phyloP scores from a whole-genome alignment of 2,329 filamentous ascomycete species.

The Penicillium freii region DNA sequence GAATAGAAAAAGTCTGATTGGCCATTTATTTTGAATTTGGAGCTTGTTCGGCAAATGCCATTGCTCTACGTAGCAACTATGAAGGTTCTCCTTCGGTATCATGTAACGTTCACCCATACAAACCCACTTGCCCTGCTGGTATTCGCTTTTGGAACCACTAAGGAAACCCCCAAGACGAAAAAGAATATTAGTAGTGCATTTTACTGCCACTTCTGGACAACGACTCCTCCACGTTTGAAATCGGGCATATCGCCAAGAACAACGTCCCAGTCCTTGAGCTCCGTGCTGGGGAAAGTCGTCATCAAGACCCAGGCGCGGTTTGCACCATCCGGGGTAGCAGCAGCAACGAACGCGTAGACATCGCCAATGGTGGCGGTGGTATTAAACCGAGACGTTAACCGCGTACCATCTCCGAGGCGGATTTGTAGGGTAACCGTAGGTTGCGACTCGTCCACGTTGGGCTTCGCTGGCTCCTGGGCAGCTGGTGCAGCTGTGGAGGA shows the following conservation, averaged over 20 bases:
- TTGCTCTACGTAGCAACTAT: slow-evolving; percentile 6
- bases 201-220: slow-evolving; percentile 51
- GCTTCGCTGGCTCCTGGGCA: slow-evolving; percentile 34
- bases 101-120: slow-evolving; percentile 5
- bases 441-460: slow-evolving; percentile 56
- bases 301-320: slow-evolving; percentile 58
- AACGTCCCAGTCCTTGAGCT: slow-evolving; percentile 55
- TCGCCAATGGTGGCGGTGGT: slow-evolving; percentile 64
- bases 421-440: slow-evolving; percentile 61
- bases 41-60: not conserved
- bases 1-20: not conserved
- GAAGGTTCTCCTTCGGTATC: not conserved
- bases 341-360: slow-evolving; percentile 61
- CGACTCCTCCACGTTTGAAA: slow-evolving; percentile 51
- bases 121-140: not conserved
- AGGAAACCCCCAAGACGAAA: not conserved
- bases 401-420: slow-evolving; percentile 62
- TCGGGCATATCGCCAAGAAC: slow-evolving; percentile 49
- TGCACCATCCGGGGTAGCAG: slow-evolving; percentile 51
- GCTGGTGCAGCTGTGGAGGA: slow-evolving; percentile 22
- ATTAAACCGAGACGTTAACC: slow-evolving; percentile 62
- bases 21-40: not conserved
- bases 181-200: not conserved
- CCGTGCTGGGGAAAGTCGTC: slow-evolving; percentile 65
- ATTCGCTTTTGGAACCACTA: slow-evolving; percentile 8